These are phyloP conservation scores for Ustilago hordei DNA, from an alignment of 1,284 basidiomycete genomes.

Conservation along the genomic window DNA sequence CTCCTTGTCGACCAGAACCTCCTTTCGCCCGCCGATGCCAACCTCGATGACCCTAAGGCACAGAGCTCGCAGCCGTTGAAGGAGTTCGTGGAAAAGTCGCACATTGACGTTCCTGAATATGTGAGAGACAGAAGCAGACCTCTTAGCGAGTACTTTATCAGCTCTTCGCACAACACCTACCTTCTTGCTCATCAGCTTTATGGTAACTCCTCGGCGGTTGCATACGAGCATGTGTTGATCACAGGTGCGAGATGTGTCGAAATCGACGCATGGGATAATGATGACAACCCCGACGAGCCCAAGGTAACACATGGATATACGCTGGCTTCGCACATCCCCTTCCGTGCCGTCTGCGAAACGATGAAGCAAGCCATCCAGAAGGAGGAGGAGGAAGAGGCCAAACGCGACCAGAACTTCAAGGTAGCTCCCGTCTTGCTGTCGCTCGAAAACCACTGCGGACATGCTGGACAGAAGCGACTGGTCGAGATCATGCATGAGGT, in stretches of 20 bases:
- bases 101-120: slow-evolving; percentile 53
- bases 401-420: slow-evolving; percentile 20
- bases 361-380: slow-evolving; percentile 50
- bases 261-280: slow-evolving; percentile 77
- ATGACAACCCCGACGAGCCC: slow-evolving; percentile 72
- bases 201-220: slow-evolving; percentile 74
- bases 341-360: slow-evolving; percentile 50
- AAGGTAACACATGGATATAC: slow-evolving; percentile 74
- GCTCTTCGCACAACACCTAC: slow-evolving; percentile 75
- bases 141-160: slow-evolving; percentile 67
- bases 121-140: slow-evolving; percentile 55
- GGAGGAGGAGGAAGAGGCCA: slow-evolving; percentile 29
- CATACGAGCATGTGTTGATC: slow-evolving; percentile 75
- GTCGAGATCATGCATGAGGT: slow-evolving; percentile 74
- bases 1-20: slow-evolving; percentile 48
- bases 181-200: slow-evolving; percentile 76
- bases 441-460: slow-evolving; percentile 76
- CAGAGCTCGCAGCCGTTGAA: slow-evolving; percentile 41
- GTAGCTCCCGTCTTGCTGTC: slow-evolving; percentile 74
- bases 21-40: slow-evolving; percentile 39
- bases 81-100: slow-evolving; percentile 47
- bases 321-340: slow-evolving; percentile 52
- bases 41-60: slow-evolving; percentile 19
- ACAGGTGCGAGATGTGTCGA: slow-evolving; percentile 77
- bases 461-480: slow-evolving; percentile 73